These are phyloP conservation scores for Leccinellum albellum DNA, from an alignment of 768 basidiomycete genomes.

Conservation along the genomic window DNA sequence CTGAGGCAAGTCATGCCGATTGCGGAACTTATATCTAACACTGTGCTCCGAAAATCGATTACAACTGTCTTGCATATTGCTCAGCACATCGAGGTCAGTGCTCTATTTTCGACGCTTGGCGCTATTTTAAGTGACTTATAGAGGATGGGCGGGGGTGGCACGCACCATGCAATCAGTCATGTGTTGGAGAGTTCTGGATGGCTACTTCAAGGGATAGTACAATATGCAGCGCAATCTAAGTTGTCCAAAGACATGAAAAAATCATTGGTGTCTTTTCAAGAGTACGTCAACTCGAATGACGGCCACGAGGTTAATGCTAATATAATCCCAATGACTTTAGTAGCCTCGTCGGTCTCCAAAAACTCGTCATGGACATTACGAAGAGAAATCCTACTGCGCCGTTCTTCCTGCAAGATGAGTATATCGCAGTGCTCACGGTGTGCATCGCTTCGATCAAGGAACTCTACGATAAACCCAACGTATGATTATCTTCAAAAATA, in stretches of 20 bases:
- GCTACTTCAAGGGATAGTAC: slow-evolving; percentile 10
- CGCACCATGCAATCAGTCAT: slow-evolving; percentile 12
- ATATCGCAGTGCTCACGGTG: slow-evolving; percentile 4
- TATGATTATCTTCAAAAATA: not conserved
- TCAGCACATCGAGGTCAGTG: slow-evolving; percentile 7
- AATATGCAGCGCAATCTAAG: not conserved
- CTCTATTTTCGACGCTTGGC: not conserved
- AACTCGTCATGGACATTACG: slow-evolving; percentile 5
- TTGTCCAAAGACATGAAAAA: slow-evolving; percentile 3
- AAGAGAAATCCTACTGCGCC: not conserved
- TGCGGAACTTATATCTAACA: slow-evolving; percentile 1
- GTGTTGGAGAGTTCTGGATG: slow-evolving; percentile 14
- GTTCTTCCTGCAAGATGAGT: slow-evolving; percentile 9
- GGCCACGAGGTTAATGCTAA: no score
- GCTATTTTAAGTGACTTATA: not conserved
- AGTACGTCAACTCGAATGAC: not conserved
- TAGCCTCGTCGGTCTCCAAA: slow-evolving; percentile 6
- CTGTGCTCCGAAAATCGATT: slow-evolving; percentile 8
- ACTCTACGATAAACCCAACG: not conserved
- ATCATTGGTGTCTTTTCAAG: slow-evolving; percentile 1
- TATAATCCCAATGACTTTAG: not conserved
- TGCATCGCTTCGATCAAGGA: slow-evolving; percentile 11
- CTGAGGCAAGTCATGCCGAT: slow-evolving; percentile 7
- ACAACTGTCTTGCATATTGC: slow-evolving; percentile 7
- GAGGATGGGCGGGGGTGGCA: slow-evolving; percentile 9